A percentile compares a stretch with the other conserved stretches of the same genome.
These are phyloP conservation scores for Exophiala sideris DNA, from an alignment of 2,329 filamentous ascomycete species.

Conservation along the genomic window DNA sequence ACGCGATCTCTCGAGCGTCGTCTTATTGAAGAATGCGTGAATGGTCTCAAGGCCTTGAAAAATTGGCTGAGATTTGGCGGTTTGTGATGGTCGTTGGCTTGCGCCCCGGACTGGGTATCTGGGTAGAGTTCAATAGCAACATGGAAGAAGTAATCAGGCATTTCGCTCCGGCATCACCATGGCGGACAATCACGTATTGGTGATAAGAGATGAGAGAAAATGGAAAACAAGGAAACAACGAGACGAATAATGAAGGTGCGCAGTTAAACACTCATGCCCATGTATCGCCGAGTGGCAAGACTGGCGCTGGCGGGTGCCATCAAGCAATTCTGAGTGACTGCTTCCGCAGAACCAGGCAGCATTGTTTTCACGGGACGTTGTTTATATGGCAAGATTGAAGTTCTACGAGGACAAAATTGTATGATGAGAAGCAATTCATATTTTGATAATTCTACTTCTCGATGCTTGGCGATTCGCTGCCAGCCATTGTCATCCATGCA, in stretches of 20 bases:
- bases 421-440: slow-evolving; percentile 2
- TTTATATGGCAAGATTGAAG: no score
- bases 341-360: no score
- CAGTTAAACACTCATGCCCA: no score
- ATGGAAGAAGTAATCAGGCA: slow-evolving; percentile 64
- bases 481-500: not conserved
- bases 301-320: no score
- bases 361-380: no score
- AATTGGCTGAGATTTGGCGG: slow-evolving; percentile 18
- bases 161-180: slow-evolving; percentile 35
- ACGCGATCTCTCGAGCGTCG: slow-evolving; percentile 13
- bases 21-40: slow-evolving; percentile 13
- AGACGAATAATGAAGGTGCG: not conserved
- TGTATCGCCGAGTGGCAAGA: no score
- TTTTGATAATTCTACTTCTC: slow-evolving; percentile 2
- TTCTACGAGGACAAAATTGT: not conserved
- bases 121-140: slow-evolving; percentile 58
- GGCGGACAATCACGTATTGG: not conserved
- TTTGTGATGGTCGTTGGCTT: slow-evolving; percentile 1
- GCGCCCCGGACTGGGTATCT: slow-evolving; percentile 27
- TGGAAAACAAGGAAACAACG: not conserved
- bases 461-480: not conserved
- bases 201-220: not conserved
- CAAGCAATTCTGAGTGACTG: no score
- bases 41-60: slow-evolving; percentile 26